Percentiles rank a stretch among this genome's conserved stretches.
Evolutionary conservation across 257 asterid genomes (phyloP).

Genomic region (Solanum clarkiae): DNA sequence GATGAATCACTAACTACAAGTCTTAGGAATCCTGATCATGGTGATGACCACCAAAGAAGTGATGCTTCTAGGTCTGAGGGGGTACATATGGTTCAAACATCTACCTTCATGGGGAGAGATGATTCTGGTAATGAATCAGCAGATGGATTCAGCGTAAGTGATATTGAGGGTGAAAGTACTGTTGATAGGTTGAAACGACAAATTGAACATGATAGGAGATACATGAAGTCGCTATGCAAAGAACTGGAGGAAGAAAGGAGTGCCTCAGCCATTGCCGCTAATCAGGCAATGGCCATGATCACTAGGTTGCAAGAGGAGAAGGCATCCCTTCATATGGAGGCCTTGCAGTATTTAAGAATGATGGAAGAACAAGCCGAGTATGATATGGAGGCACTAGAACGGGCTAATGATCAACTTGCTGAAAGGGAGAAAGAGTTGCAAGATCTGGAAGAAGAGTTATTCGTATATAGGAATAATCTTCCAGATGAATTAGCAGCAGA

Average conservation of each 20-base stretch:
- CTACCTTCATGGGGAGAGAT: constrained; percentile 18
- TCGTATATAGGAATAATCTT: constrained; percentile 26
- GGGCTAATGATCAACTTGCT: constrained; percentile 64
- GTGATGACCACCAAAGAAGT: constrained; percentile 10
- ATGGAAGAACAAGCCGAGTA: constrained; percentile 97
- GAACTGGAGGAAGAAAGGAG: constrained; percentile 87
- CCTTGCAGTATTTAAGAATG: constrained; percentile 81
- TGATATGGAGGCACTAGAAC: constrained; percentile 73
- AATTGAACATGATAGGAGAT: constrained; percentile 34
- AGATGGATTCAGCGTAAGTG: constrained; percentile 23
- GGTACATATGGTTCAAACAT: constrained; percentile 9
- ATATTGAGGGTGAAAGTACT: constrained; percentile 49
- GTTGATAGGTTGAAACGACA: constrained; percentile 41
- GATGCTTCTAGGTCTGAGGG: constrained; percentile 15
- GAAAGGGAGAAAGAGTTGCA: constrained; percentile 82
- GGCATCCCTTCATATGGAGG: constrained; percentile 90
- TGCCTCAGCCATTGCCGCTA: constrained; percentile 75
- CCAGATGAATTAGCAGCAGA: constrained; percentile 18
- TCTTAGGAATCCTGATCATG: background rate
- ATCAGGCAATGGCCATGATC: constrained; percentile 89
- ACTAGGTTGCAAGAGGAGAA: constrained; percentile 93
- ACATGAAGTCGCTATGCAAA: constrained; percentile 42
- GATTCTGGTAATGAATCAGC: constrained; percentile 19
- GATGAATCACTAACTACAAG: background rate
- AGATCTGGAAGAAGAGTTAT: constrained; percentile 67